Base-by-base conservation (phyloP, 2,329 filamentous ascomycete genomes). In the Alternaria infectoria region DNA sequence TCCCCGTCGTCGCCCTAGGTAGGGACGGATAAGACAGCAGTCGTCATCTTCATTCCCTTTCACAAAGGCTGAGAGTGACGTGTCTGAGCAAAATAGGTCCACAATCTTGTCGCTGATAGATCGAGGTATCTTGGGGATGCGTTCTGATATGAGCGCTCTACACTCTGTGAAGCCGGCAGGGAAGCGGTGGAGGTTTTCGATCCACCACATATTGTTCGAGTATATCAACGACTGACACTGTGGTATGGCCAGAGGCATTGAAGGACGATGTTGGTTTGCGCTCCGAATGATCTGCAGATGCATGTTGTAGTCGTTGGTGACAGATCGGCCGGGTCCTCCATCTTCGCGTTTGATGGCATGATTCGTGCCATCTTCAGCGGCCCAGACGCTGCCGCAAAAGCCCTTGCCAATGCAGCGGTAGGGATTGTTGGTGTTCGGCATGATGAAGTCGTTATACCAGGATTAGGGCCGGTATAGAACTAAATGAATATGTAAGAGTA, bases 11-110 rank as follows among this genome's bases (percentile, higher is more conserved):
- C 80, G 78, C 7, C 85, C 85, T 0, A 88, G 72, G 52, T 87
- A 87, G 0, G 81, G 79, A 2, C 86, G 81, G 11, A 86, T 71
- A 0, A 88, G 73, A 51, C 85, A 88, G 60, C 85, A 81, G n/a
- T 80, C 59, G 40, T 75, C 69, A n/a, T 61, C 64, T 19, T 25
- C 5, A n/a, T 70, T 71, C 15, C 12, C 46, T 40, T 67, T 69
- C 5, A 71, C 66, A 23, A 66, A 69, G 5, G 54, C 25, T 28
- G 30, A 46, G 0, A 69, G 52, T 28, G 9, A 1, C 21, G 44
- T 25, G 11, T 69, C 56, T 6, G 58, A 23, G 52, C 69, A 71
- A 57, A 58, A 69, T 12, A 64, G 58, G 28, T 69, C 62, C 5
- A 71, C 55, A 6, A 70, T 54, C 26, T 61, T 64, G 47, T 71